Base-by-base conservation (phyloP, 2,329 filamentous ascomycete genomes). In the Metarhizium sp. region DNA sequence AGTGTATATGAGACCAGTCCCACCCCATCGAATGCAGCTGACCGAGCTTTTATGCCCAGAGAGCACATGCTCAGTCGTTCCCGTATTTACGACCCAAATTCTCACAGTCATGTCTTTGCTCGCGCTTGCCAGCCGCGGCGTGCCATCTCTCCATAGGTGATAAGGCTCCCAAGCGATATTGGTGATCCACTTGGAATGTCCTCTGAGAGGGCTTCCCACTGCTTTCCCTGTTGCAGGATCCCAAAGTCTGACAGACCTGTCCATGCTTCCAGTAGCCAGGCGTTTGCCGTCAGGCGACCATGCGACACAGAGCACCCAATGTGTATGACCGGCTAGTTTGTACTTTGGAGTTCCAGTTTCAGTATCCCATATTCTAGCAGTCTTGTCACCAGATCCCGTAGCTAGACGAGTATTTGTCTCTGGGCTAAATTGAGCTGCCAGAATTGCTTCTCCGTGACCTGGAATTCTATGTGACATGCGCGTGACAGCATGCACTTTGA, bases 101-200 rank as follows among this genome's bases (percentile, higher is more conserved):
- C 92, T 80, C 46, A 95, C 84, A 0, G 92, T 96, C 25, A 83
- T 82, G 69, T 99, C 94, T 69, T 96, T 96, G 50, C 88, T 94
- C 1, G 89, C 88, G 25, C 89, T 95, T 3, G 90, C 94, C 54
- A 99, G 73, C 52, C 90, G 82, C 14, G 89, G 86, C 14, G 87
- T 83, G n/a, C 84, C 87, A 53, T 81, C 78, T 18, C 79, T 73
- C 77, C 92, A 91, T 20, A 88, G 74, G 68, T 97, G 92, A 70
- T 91, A 96, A 10, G 94, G 94, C 68, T 97, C 90, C 94, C 94
- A 99, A 0, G 87, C 84, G 50, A 96, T 76, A 65, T 84, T 90
- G 20, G 88, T 92, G 55, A 96, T 86, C 84, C 89, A 95, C 71
- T 95, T 95, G 0, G 82, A 81, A 67, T 97, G 94, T 0, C 92